Evolutionary conservation across 495 filamentous ascomycete genomes (phyloP).

Genomic region (Podospora tetraspora): DNA sequence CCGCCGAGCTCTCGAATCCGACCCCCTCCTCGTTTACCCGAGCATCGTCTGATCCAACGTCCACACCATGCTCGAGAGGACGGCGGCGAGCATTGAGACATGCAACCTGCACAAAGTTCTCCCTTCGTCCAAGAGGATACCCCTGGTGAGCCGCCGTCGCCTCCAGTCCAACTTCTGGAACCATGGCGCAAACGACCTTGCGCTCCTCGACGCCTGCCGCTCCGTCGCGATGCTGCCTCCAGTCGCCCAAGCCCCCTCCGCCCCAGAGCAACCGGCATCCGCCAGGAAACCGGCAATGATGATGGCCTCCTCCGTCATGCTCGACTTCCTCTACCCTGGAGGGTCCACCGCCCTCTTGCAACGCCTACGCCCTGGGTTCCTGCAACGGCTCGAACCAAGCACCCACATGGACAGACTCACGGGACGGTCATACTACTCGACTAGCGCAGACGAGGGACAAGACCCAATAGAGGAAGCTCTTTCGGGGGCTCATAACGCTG

Average conservation of each 20-base stretch:
- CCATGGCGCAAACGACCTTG: constrained; percentile 54
- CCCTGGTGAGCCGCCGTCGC: constrained; percentile 52
- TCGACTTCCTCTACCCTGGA: constrained; percentile 62
- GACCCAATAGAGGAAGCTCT: not conserved
- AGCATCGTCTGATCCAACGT: constrained; percentile 46
- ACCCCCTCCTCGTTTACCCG: constrained; percentile 62
- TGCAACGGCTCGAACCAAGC: constrained; percentile 11
- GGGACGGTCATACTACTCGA: constrained; percentile 17
- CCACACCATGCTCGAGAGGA: constrained; percentile 75
- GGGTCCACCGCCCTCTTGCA: constrained; percentile 47
- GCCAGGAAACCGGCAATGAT: constrained; percentile 24
- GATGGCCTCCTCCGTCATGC: constrained; percentile 40
- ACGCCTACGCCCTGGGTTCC: constrained; percentile 23
- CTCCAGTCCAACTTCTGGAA: constrained; percentile 65
- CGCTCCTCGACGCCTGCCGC: constrained; percentile 48
- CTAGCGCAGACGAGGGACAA: not conserved
- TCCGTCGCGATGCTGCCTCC: constrained; percentile 30
- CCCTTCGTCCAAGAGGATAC: constrained; percentile 42
- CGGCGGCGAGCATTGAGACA: constrained; percentile 69
- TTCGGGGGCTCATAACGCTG: not conserved
- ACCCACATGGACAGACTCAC: constrained; percentile 1
- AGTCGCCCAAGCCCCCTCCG: constrained; percentile 6
- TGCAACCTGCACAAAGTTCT: constrained; percentile 62
- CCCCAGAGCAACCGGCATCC: constrained; percentile 14
- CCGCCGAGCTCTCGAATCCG: not conserved